phyloP scores from a whole-genome alignment of 2,329 filamentous ascomycete genomes.

The Capronia epimyces region DNA sequence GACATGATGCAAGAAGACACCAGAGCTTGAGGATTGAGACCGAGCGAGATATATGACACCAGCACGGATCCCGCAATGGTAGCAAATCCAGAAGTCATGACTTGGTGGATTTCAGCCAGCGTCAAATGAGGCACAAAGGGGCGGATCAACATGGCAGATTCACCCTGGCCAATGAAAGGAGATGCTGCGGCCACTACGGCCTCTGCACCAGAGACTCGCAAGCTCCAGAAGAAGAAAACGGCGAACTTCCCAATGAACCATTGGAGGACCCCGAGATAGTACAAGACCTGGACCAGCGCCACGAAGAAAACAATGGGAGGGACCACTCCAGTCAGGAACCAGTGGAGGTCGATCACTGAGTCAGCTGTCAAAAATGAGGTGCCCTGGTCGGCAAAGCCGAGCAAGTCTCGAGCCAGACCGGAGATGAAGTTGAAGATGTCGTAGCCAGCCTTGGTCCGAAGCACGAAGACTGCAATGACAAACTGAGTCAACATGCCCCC shows the following conservation, averaged over 20 bases:
- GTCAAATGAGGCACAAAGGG: slow-evolving; percentile 84
- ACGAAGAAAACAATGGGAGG: slow-evolving; percentile 96
- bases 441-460: slow-evolving; percentile 72
- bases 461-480: slow-evolving; percentile 79
- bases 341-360: slow-evolving; percentile 44
- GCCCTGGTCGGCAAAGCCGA: slow-evolving; percentile 70
- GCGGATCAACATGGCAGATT: slow-evolving; percentile 86
- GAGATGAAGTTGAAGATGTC: slow-evolving; percentile 92
- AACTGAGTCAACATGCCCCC: slow-evolving; percentile 86
- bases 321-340: slow-evolving; percentile 75
- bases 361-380: slow-evolving; percentile 62
- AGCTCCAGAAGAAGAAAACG: slow-evolving; percentile 83
- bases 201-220: slow-evolving; percentile 82
- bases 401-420: slow-evolving; percentile 63
- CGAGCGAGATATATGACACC: slow-evolving; percentile 77
- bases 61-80: slow-evolving; percentile 86
- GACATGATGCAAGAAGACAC: slow-evolving; percentile 94
- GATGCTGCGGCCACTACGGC: slow-evolving; percentile 91
- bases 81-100: slow-evolving; percentile 88
- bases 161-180: slow-evolving; percentile 89
- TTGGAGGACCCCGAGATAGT: slow-evolving; percentile 73
- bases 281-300: slow-evolving; percentile 79
- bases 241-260: slow-evolving; percentile 89
- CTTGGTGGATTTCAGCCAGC: slow-evolving; percentile 79
- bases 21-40: slow-evolving; percentile 75